Base-by-base conservation (phyloP, 169 alveolate genomes). In the Eimeria acervulina region DNA sequence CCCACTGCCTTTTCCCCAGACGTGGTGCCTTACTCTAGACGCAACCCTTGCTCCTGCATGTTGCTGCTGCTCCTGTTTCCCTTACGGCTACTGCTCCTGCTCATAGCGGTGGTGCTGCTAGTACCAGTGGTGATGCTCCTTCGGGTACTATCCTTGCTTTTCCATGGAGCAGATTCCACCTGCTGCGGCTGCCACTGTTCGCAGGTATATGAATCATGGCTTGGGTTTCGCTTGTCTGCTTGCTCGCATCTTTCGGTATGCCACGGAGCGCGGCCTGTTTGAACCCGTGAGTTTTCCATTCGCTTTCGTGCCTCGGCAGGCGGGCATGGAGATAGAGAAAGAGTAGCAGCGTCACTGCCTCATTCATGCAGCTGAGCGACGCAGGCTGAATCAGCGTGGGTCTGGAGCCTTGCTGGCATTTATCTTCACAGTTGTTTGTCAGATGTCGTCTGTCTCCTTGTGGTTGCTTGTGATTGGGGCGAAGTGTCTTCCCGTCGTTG, bases 191-290 rank as follows among this genome's bases (percentile, higher is more conserved):
- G 93, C 28, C 26, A 33, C 47, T 55, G 44, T 52, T 31, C 36
- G 28, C 47, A 96, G 95, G 90, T 92, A 94, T 90, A 96, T 96
- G 97, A 89, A 93, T 70, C 97, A 96, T 51, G 97, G 96, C 47
- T 63, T 52, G 76, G 95, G 85, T 33, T 96, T 96, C 55, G 96
- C 96, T 21, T 84, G 93, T 28, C 94, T 96, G 55, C 95, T 96
- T 17, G 95, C 96, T 1, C 81, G 95, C 90, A 96, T 96, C 81
- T 96, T 88, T 91, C 80, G 84, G 33, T 96, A 28, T 80, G 97
- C 97, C 52, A 84, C 96, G 23, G 89, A 89, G 80, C 59, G 55
- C 40, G 96, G 96, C 1, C 47, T 93, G 44, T 55, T 83, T 55
- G 74, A 61, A 42, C 74, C 59, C 78, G 96, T 93, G 84, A 63